These are phyloP conservation scores for Hirsutella rhossiliensis DNA, from an alignment of 2,329 filamentous ascomycete species.

Conservation along the genomic window DNA sequence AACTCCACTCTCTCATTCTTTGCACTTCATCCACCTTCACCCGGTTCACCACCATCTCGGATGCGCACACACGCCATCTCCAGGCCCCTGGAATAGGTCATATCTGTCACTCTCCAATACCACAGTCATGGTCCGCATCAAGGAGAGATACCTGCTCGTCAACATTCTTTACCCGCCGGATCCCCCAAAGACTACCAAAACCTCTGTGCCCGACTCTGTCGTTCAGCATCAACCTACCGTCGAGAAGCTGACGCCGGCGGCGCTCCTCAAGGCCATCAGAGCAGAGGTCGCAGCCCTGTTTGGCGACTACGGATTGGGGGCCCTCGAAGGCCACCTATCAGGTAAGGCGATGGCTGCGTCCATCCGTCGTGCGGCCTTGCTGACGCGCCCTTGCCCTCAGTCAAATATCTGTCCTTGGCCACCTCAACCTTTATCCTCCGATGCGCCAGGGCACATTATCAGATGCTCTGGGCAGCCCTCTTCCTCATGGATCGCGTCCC, in stretches of 20 bases:
- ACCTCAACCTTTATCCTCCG: slow-evolving; percentile 90
- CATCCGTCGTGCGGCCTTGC: background rate
- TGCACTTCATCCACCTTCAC: no score
- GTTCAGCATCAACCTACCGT: slow-evolving; percentile 70
- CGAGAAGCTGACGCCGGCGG: slow-evolving; percentile 52
- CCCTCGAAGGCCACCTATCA: slow-evolving; percentile 55
- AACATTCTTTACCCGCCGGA: slow-evolving; percentile 77
- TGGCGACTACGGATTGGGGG: slow-evolving; percentile 79
- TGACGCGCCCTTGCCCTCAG: slow-evolving; percentile 28
- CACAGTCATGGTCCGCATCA: slow-evolving; percentile 74
- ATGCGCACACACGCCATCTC: no score
- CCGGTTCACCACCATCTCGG: no score
- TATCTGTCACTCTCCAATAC: no score
- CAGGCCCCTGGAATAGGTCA: no score
- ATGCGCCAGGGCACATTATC: slow-evolving; percentile 70
- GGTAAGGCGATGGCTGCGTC: slow-evolving; percentile 31
- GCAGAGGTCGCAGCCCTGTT: slow-evolving; percentile 61
- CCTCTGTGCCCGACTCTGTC: slow-evolving; percentile 46
- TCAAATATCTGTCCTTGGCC: slow-evolving; percentile 87
- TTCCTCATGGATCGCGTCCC: slow-evolving; percentile 67
- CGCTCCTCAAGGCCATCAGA: slow-evolving; percentile 58
- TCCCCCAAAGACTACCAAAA: slow-evolving; percentile 17
- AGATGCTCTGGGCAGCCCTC: slow-evolving; percentile 81
- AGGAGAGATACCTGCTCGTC: slow-evolving; percentile 90
- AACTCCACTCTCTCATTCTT: no score